A percentile compares a stretch with the other conserved stretches of the same genome.
Conservation (phyloP, 2,329 filamentous ascomycete species). For the Aspergillus uvarum region DNA sequence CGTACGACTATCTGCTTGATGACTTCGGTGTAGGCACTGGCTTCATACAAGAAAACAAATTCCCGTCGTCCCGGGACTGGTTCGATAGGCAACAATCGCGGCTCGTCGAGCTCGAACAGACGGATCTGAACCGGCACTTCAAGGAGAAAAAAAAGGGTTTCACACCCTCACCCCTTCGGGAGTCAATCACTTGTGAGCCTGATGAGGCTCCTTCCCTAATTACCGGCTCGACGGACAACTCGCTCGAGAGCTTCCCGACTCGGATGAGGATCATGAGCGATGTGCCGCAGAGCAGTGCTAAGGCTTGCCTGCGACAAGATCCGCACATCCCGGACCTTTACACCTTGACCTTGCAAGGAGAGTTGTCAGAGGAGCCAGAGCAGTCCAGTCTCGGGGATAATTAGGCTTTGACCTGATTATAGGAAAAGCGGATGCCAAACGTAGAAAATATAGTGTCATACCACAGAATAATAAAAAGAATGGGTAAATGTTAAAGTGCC, state of each 20-base stretch:
- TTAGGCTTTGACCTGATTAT: neutral
- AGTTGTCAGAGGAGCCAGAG: neutral
- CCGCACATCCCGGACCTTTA: neutral
- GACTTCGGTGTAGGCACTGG: neutral
- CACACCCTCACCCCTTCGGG: constrained; percentile 10
- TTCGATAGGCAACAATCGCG: neutral
- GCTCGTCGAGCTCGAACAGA: neutral
- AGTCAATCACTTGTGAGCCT: neutral
- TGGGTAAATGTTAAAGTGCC: neutral
- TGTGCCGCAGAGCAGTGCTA: neutral
- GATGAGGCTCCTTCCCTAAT: neutral
- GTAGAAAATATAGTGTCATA: too few relatives aligned
- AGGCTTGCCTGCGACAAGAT: neutral
- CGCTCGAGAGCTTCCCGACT: neutral
- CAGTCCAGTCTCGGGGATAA: neutral
- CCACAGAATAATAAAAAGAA: neutral
- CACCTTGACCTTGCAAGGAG: neutral
- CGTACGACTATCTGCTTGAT: neutral
- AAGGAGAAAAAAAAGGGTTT: neutral
- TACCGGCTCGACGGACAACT: too few relatives aligned
- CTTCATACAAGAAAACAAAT: neutral
- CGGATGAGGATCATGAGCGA: neutral
- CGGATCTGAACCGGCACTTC: neutral
- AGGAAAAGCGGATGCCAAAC: too few relatives aligned
- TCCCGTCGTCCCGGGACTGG: neutral